Evolutionary conservation across 257 asterid species (phyloP), one percentile per base, ranked within the genome.

Genomic region (Scutellaria baicalensis): DNA sequence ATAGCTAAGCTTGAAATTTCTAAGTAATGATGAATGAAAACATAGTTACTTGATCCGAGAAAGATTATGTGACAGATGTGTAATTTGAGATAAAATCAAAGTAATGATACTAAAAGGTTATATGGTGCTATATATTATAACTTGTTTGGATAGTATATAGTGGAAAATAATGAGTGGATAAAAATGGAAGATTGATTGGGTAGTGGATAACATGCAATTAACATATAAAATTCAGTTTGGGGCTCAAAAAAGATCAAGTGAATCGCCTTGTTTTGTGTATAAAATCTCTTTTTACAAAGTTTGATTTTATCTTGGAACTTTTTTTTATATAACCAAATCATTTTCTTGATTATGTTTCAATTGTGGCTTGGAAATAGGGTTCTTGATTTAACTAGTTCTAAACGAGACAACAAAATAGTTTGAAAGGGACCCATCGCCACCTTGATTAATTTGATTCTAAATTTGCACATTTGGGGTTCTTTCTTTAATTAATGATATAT

Each of bases 161-260:
- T n/a, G 52, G 52, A 71, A 48, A 18, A 5, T 20, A 8, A 64
- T 20, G 17, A 47, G 68, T 17, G 17, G 77, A 56, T 55, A 45
- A 45, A 27, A 54, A 51, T 66, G 27, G 38, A 61, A 61, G 80
- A 72, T 52, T 72, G 45, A 73, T 51, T 63, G 58, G 59, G 14
- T 20, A 48, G 60, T 55, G 51, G 70, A 51, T 59, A 51, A 8
- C 47, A 57, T 48, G 18, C 31, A 63, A 20, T 27, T 27, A 27
- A 7, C 55, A 21, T 36, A 56, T 13, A 43, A 69, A 59, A 59
- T 72, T 60, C 66, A 35, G 48, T 57, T 76, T 77, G 73, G 43
- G 69, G 76, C 75, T 78, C 81, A 42, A 70, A 77, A 42, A 59
- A 75, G 87, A 78, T 77, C 4, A 61, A 52, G 52, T 72, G 80